phyloP scores from a whole-genome alignment of 345 rosid genomes.

The Barbarea vulgaris region DNA sequence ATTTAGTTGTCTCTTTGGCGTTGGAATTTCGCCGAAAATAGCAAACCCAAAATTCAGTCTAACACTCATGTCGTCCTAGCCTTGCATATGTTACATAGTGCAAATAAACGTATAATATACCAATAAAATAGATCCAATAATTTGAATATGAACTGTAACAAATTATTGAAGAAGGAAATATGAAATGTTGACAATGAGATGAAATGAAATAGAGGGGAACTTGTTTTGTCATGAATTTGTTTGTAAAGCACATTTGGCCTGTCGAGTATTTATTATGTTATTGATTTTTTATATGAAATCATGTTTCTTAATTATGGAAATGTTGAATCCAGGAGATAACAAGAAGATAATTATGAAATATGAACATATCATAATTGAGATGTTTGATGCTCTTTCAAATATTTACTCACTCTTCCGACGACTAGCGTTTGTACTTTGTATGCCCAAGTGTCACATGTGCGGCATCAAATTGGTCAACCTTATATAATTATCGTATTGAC shows the following conservation, averaged over 20 bases:
- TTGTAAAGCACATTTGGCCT: constrained; percentile 2
- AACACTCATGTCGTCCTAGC: neutral
- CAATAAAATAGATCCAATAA: neutral
- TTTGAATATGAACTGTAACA: neutral
- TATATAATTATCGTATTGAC: constrained; percentile 37
- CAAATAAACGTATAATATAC: neutral
- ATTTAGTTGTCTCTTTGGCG: constrained; percentile 47
- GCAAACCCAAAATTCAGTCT: constrained; percentile 40
- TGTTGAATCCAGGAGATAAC: constrained; percentile 32
- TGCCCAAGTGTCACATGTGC: constrained; percentile 34
- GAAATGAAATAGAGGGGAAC: neutral
- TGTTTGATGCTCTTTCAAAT: constrained; percentile 35
- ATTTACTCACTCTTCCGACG: constrained; percentile 51
- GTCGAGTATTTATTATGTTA: constrained; percentile 4
- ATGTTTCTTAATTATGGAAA: constrained; percentile 15
- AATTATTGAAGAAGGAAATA: neutral
- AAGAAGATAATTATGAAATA: constrained; percentile 21
- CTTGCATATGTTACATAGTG: neutral
- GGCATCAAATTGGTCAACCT: constrained; percentile 38
- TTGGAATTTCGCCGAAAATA: constrained; percentile 54
- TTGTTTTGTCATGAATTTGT: neutral
- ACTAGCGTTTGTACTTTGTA: constrained; percentile 50
- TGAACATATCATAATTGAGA: constrained; percentile 27
- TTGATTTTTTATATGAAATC: neutral
- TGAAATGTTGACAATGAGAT: constrained; percentile 15